Evolutionary conservation across 192 early-diverging fungal species (phyloP).

Genomic region (Coemansia sp.): DNA sequence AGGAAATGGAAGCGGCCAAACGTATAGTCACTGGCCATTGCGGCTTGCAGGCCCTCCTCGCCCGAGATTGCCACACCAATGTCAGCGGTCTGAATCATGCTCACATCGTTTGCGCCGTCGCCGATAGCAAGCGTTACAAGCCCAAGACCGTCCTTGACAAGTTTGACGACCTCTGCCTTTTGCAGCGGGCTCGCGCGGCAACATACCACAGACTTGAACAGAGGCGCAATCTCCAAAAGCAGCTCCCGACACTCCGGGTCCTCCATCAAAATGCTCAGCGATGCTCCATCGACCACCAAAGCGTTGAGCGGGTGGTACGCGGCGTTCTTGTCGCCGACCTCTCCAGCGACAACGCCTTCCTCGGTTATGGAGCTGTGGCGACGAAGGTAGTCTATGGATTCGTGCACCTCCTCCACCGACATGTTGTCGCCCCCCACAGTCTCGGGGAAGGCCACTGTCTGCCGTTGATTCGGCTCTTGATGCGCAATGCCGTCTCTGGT

Average conservation of each 20-base stretch:
- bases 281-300: conserved; percentile 83
- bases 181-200: conserved; percentile 92
- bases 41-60: conserved; percentile 85
- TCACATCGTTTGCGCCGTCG: conserved; percentile 89
- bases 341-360: conserved; percentile 10
- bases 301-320: conserved; percentile 59
- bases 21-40: conserved; percentile 94
- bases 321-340: conserved; percentile 10
- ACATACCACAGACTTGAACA: conserved; percentile 86
- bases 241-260: conserved; percentile 38
- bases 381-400: conserved; percentile 48
- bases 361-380: conserved; percentile 34
- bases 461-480: not conserved
- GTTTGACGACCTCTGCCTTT: conserved; percentile 91
- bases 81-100: conserved; percentile 97
- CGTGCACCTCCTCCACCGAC: conserved; percentile 40
- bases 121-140: conserved; percentile 73
- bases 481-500: not conserved
- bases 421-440: conserved; percentile 21
- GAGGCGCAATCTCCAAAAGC: conserved; percentile 69
- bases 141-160: conserved; percentile 77
- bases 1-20: conserved; percentile 93
- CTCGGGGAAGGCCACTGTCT: conserved; percentile 16
- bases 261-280: conserved; percentile 58
- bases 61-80: conserved; percentile 80